A percentile compares a stretch with the other conserved stretches of the same genome.
Evolutionary conservation across 2,329 filamentous ascomycete species (phyloP).

Genomic region (Helminthosporium solani): DNA sequence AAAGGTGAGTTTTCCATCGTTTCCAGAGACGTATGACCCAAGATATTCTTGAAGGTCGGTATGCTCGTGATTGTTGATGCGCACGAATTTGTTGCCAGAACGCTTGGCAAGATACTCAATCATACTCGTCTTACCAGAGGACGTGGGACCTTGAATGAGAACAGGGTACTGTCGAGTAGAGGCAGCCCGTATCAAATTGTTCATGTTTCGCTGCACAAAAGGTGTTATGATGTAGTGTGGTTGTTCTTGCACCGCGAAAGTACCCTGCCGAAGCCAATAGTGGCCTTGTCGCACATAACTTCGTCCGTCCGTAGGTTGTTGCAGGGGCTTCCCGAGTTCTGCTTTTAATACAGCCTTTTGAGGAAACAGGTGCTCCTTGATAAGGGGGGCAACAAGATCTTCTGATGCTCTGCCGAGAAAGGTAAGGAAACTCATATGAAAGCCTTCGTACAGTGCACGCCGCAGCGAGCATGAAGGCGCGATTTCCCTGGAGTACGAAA

Average conservation of each 20-base stretch:
- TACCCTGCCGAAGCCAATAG: slow-evolving; percentile 85
- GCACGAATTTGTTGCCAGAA: slow-evolving; percentile 93
- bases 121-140: slow-evolving; percentile 98
- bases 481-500: slow-evolving; percentile 86
- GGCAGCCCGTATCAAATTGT: slow-evolving; percentile 90
- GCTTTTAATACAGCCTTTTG: slow-evolving; percentile 68
- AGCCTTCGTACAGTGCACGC: slow-evolving; percentile 87
- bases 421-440: slow-evolving; percentile 96
- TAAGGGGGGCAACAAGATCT: slow-evolving; percentile 72
- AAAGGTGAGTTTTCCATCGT: slow-evolving; percentile 82
- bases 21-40: slow-evolving; percentile 85
- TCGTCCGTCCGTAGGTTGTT: slow-evolving; percentile 72
- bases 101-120: slow-evolving; percentile 97
- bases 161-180: slow-evolving; percentile 92
- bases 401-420: slow-evolving; percentile 82
- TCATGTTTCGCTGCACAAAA: slow-evolving; percentile 90
- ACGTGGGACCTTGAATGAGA: slow-evolving; percentile 93
- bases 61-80: slow-evolving; percentile 99
- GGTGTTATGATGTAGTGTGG: slow-evolving; percentile 94
- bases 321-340: slow-evolving; percentile 75
- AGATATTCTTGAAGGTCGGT: slow-evolving; percentile 98
- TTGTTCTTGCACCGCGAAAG: slow-evolving; percentile 66
- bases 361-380: slow-evolving; percentile 76
- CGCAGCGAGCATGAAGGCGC: slow-evolving; percentile 80
- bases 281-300: slow-evolving; percentile 83